Conservation (phyloP, 371 early-diverging fungal genomes). For the Conidiobolus incongruus region DNA sequence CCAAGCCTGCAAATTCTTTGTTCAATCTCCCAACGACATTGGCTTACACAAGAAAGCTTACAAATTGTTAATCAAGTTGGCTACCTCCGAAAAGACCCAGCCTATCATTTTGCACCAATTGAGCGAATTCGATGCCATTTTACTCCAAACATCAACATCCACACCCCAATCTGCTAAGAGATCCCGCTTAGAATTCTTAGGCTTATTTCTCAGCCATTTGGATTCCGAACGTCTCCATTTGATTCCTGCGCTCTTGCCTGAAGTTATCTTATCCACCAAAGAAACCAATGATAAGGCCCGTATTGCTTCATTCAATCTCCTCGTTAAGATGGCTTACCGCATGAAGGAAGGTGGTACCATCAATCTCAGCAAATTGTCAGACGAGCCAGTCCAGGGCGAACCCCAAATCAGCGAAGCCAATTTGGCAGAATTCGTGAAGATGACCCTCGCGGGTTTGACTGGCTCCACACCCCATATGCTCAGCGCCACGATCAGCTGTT, state of each 20-base stretch:
- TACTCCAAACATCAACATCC: slow-evolving; percentile 23
- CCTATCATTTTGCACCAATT: slow-evolving; percentile 13
- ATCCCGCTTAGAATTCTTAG: not conserved
- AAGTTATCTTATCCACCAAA: slow-evolving; percentile 79
- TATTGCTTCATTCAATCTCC: slow-evolving; percentile 50
- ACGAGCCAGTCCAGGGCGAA: not conserved
- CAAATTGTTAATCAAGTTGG: slow-evolving; percentile 55
- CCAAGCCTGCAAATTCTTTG: slow-evolving; percentile 23
- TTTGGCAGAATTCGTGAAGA: slow-evolving; percentile 43
- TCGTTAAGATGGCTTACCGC: slow-evolving; percentile 67
- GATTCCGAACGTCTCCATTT: slow-evolving; percentile 38
- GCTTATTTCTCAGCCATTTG: not conserved
- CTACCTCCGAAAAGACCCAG: slow-evolving; percentile 16
- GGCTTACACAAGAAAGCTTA: slow-evolving; percentile 86
- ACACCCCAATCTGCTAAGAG: slow-evolving; percentile 36
- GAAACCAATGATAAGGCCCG: slow-evolving; percentile 82
- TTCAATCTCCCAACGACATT: slow-evolving; percentile 39
- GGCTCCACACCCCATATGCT: slow-evolving; percentile 83
- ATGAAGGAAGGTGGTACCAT: slow-evolving; percentile 61
- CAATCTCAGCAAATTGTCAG: slow-evolving; percentile 18
- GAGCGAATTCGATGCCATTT: slow-evolving; percentile 21
- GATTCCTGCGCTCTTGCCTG: slow-evolving; percentile 66
- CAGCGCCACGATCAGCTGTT: slow-evolving; percentile 61
- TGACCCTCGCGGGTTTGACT: slow-evolving; percentile 87
- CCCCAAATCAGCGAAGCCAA: slow-evolving; percentile 14